Conservation (phyloP, 2,329 filamentous ascomycete genomes). For the Blastomyces percursus region DNA sequence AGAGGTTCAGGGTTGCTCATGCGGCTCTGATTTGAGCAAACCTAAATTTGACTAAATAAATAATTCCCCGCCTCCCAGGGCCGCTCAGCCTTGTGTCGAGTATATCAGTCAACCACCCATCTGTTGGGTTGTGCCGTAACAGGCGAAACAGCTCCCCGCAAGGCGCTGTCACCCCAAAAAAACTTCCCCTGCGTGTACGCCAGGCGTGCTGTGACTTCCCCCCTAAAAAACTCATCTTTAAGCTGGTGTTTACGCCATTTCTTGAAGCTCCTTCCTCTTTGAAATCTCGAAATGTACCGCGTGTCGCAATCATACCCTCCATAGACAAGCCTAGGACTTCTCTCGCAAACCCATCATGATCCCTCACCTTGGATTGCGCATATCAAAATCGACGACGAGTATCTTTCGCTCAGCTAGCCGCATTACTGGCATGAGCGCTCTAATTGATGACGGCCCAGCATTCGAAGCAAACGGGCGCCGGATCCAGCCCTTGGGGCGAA, state of each 20-base stretch:
- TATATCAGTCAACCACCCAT: neutral
- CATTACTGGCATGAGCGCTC: neutral
- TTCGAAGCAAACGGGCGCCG: neutral
- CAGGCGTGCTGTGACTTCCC: neutral
- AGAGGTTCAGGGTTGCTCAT: neutral
- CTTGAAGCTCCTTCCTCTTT: neutral
- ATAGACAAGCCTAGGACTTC: neutral
- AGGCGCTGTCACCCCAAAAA: neutral
- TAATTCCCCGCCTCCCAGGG: neutral
- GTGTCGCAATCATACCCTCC: neutral
- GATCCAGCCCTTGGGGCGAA: neutral
- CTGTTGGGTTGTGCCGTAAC: neutral
- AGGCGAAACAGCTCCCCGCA: neutral
- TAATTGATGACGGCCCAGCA: neutral
- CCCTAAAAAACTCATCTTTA: neutral
- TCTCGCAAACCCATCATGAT: neutral
- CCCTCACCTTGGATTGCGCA: neutral
- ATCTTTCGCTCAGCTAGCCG: neutral
- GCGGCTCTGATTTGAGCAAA: neutral
- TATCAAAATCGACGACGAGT: neutral
- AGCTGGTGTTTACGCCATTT: neutral
- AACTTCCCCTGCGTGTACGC: neutral
- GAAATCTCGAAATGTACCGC: neutral
- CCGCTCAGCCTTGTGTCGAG: neutral
- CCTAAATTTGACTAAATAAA: neutral